Conservation (phyloP, 345 rosid species). For the Isatis tinctoria region DNA sequence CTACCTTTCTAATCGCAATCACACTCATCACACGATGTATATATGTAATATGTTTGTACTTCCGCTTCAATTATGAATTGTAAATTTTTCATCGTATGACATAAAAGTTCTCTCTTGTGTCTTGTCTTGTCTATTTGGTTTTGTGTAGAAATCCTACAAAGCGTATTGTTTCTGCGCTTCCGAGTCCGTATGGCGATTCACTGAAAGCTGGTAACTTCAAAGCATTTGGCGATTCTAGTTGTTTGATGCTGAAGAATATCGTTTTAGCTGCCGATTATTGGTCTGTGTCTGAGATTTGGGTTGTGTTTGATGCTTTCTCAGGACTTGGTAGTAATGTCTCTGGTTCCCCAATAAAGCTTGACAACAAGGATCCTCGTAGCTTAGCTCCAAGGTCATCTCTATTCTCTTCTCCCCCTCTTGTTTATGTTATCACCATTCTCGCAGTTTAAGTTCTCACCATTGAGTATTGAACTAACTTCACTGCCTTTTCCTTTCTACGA, state of each 20-base stretch:
- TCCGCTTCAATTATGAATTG: background rate
- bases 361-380: slow-evolving; percentile 33
- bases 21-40: background rate
- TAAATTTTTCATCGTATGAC: background rate
- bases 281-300: background rate
- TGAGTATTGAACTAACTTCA: background rate
- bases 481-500: background rate
- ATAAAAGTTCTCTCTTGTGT: background rate
- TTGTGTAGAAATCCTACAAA: slow-evolving; percentile 36
- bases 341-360: slow-evolving; percentile 36
- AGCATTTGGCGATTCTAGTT: background rate
- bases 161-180: slow-evolving; percentile 39
- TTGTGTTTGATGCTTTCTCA: slow-evolving; percentile 35
- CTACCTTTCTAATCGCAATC: background rate
- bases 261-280: background rate
- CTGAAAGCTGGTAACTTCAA: slow-evolving; percentile 29
- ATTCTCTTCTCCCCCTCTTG: background rate
- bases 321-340: slow-evolving; percentile 47
- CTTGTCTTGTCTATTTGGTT: background rate
- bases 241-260: background rate
- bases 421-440: background rate
- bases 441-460: background rate
- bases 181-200: slow-evolving; percentile 39
- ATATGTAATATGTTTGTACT: background rate
- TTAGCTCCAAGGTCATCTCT: slow-evolving; percentile 44